phyloP scores from a whole-genome alignment of 176 grass and related monocot species.

The Carex cristatella region DNA sequence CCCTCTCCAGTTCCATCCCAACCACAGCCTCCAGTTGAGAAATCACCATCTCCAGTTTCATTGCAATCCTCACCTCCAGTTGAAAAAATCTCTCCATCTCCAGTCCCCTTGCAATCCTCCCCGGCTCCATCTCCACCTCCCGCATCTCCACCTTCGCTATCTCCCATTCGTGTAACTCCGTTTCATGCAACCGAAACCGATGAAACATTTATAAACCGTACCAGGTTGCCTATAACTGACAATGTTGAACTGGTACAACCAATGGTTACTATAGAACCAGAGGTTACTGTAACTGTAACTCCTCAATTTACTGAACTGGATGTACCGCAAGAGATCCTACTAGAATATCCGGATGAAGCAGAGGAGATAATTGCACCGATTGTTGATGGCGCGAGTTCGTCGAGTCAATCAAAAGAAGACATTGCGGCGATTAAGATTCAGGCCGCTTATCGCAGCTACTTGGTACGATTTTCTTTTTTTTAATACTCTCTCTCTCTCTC shows the following conservation, averaged over 20 bases:
- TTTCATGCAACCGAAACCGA: conserved; percentile 1
- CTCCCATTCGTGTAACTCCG: conserved; percentile 1
- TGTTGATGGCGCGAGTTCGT: not conserved
- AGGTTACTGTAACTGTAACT: not conserved
- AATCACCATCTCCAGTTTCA: not conserved
- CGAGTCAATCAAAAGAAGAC: conserved; percentile 35
- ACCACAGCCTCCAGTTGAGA: not conserved
- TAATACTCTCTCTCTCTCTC: not conserved
- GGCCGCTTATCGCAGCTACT: conserved; percentile 35
- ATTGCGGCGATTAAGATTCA: conserved; percentile 58
- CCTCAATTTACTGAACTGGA: conserved; percentile 16
- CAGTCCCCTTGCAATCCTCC: not conserved
- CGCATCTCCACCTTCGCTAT: not conserved
- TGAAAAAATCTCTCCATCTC: not conserved
- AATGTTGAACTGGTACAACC: conserved; percentile 9
- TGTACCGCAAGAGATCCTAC: not conserved
- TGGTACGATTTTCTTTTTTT: conserved; percentile 32
- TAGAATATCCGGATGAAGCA: not conserved
- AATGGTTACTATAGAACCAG: not conserved
- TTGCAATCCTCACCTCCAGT: not conserved
- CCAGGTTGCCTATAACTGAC: not conserved
- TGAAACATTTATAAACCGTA: not conserved
- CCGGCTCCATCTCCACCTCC: conserved; percentile 12
- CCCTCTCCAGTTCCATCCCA: not conserved
- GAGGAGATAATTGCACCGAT: not conserved